phyloP scores from a whole-genome alignment of 306 rosid genomes.

The Phaseolus lunatus region DNA sequence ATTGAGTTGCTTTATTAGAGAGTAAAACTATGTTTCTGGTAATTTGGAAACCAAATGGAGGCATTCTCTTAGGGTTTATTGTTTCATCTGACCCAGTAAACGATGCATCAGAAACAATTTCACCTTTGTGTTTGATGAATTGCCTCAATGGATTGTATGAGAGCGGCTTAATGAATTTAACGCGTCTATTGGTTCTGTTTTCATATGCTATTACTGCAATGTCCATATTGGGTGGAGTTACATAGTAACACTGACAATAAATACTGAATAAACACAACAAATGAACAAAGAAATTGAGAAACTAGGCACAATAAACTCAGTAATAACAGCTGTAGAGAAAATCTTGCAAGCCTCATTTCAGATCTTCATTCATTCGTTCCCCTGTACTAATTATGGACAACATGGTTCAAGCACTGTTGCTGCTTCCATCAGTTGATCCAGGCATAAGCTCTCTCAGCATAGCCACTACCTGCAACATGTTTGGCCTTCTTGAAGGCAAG shows the following conservation, averaged over 20 bases:
- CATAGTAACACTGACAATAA: slow-evolving; percentile 37
- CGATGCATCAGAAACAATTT: background rate
- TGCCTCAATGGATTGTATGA: slow-evolving; percentile 22
- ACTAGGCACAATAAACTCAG: slow-evolving; percentile 54
- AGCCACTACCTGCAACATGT: slow-evolving; percentile 91
- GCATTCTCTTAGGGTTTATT: background rate
- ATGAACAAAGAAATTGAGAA: slow-evolving; percentile 38
- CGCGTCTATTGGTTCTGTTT: slow-evolving; percentile 24
- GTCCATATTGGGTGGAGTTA: slow-evolving; percentile 43
- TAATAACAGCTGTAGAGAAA: slow-evolving; percentile 48
- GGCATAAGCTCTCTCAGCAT: slow-evolving; percentile 84
- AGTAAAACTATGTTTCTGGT: too few species aligned
- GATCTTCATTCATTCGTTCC: slow-evolving; percentile 50
- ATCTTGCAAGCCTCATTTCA: slow-evolving; percentile 54
- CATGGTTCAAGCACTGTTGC: slow-evolving; percentile 73
- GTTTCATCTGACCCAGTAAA: background rate
- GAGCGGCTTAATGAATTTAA: background rate
- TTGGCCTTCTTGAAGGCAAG: slow-evolving; percentile 90
- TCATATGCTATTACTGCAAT: slow-evolving; percentile 32
- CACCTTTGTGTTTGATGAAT: slow-evolving; percentile 15
- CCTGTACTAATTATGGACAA: slow-evolving; percentile 51
- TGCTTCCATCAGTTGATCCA: slow-evolving; percentile 77
- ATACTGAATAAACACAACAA: slow-evolving; percentile 37
- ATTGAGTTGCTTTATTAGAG: too few species aligned
- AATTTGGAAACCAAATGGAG: too few species aligned